These are phyloP conservation scores for Austroboletus novae-zelandiae DNA, from an alignment of 1,284 basidiomycete genomes.

Conservation along the genomic window DNA sequence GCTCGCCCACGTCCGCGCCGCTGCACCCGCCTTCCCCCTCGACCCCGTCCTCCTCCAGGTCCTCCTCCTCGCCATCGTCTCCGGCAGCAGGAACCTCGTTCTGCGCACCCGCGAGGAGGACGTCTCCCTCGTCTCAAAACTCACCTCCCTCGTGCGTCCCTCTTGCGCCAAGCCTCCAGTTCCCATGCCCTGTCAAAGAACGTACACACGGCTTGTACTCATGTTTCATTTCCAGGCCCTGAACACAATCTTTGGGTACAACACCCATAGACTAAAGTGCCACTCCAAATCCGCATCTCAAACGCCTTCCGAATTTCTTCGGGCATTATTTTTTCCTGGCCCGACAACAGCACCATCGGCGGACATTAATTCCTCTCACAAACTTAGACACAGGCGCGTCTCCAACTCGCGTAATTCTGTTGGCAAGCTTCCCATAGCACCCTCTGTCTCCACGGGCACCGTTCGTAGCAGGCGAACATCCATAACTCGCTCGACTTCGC, in stretches of 20 bases:
- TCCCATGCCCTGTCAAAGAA: constrained; percentile 7
- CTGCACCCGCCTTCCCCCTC: constrained; percentile 47
- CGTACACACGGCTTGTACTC: neutral
- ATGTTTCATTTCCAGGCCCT: constrained; percentile 45
- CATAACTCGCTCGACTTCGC: constrained; percentile 20
- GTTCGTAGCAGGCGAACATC: constrained; percentile 26
- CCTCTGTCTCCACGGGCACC: constrained; percentile 18
- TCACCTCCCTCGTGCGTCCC: constrained; percentile 54
- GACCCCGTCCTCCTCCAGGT: constrained; percentile 65
- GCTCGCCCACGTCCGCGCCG: constrained; percentile 43
- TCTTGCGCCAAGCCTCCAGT: neutral
- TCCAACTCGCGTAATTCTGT: constrained; percentile 23
- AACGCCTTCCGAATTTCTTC: constrained; percentile 44
- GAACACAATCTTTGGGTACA: constrained; percentile 54
- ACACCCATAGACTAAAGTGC: constrained; percentile 57
- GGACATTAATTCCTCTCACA: constrained; percentile 28
- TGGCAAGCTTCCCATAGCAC: constrained; percentile 15
- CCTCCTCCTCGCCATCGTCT: constrained; percentile 60
- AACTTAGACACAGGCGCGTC: constrained; percentile 27
- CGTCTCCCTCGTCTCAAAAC: constrained; percentile 50
- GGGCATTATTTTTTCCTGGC: constrained; percentile 50
- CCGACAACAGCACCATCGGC: constrained; percentile 24
- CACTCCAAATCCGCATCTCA: constrained; percentile 26
- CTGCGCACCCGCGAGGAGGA: constrained; percentile 62
- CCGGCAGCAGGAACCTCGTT: constrained; percentile 59